Evolutionary conservation across 495 filamentous ascomycete species (phyloP).

Genomic region (Aspergillus homomorphus): DNA sequence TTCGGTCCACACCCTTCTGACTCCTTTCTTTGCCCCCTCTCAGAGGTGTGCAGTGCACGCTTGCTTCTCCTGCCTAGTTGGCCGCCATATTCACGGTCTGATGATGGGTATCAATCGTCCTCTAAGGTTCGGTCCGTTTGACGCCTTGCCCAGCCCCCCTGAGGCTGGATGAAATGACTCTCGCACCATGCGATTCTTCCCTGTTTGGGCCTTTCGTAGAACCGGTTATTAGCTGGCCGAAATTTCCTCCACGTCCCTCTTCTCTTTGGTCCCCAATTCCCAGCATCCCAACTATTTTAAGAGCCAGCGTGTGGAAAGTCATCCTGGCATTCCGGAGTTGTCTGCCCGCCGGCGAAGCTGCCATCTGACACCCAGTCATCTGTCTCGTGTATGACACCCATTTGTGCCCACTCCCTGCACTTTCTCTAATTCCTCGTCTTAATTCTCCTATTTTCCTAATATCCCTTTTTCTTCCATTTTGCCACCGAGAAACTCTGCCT

Average conservation of each 20-base stretch:
- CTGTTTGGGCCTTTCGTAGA: constrained; percentile 18
- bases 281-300: constrained; percentile 22
- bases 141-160: constrained; percentile 22
- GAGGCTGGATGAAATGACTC: constrained; percentile 22
- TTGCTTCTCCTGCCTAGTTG: constrained; percentile 18
- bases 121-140: constrained; percentile 28
- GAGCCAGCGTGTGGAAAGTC: constrained; percentile 16
- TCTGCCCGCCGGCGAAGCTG: constrained; percentile 22
- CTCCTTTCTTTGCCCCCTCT: constrained; percentile 19
- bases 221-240: constrained; percentile 22
- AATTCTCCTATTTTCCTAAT: constrained; percentile 10
- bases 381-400: constrained; percentile 35
- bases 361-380: constrained; percentile 23
- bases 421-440: constrained; percentile 23
- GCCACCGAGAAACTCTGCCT: constrained; percentile 4
- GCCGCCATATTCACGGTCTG: constrained; percentile 8
- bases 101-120: constrained; percentile 34
- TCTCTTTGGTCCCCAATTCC: constrained; percentile 13
- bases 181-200: constrained; percentile 12
- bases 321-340: constrained; percentile 25
- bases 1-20: constrained; percentile 23
- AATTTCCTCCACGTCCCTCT: constrained; percentile 13
- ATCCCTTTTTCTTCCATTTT: constrained; percentile 12
- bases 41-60: constrained; percentile 23
- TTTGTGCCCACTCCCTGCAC: constrained; percentile 33